Conservation (phyloP, 2,329 filamentous ascomycete genomes). For the Fusarium stilboides region DNA sequence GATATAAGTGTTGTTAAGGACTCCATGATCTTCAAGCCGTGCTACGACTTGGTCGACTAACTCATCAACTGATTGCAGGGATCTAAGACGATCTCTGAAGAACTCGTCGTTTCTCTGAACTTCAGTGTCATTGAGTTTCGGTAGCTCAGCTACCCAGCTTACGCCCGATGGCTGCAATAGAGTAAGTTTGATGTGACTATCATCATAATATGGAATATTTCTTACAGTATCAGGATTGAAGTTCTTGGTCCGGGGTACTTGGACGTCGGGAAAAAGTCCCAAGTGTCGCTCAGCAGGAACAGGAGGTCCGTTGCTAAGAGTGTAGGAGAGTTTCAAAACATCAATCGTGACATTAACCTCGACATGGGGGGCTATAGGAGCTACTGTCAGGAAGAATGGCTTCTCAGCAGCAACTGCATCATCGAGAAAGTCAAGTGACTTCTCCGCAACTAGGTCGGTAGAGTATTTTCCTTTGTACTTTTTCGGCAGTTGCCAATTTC, state of each 20-base stretch:
- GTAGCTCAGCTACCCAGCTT: no score
- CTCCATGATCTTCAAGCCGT: slow-evolving; percentile 50
- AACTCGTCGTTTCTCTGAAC: no score
- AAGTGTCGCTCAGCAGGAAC: slow-evolving; percentile 62
- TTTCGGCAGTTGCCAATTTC: slow-evolving; percentile 66
- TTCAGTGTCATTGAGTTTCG: no score
- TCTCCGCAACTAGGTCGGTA: slow-evolving; percentile 66
- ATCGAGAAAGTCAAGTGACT: slow-evolving; percentile 68
- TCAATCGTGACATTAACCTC: slow-evolving; percentile 40
- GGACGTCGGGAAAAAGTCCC: slow-evolving; percentile 71
- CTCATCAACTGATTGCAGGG: slow-evolving; percentile 63
- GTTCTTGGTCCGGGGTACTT: slow-evolving; percentile 72
- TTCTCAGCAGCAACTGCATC: slow-evolving; percentile 61
- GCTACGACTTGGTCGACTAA: slow-evolving; percentile 59
- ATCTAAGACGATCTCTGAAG: slow-evolving; percentile 55
- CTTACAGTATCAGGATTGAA: slow-evolving; percentile 70
- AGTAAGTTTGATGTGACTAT: slow-evolving; percentile 47
- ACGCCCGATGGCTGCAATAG: no score
- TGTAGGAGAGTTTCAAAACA: no score
- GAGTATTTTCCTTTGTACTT: slow-evolving; percentile 66
- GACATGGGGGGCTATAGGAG: slow-evolving; percentile 60
- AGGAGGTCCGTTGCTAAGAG: no score
- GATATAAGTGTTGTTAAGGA: slow-evolving; percentile 64
- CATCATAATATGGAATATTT: no score
- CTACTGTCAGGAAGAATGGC: slow-evolving; percentile 71